Evolutionary conservation across 1,139 yeast genomes (phyloP).

Genomic region (Protomyces inundatus): DNA sequence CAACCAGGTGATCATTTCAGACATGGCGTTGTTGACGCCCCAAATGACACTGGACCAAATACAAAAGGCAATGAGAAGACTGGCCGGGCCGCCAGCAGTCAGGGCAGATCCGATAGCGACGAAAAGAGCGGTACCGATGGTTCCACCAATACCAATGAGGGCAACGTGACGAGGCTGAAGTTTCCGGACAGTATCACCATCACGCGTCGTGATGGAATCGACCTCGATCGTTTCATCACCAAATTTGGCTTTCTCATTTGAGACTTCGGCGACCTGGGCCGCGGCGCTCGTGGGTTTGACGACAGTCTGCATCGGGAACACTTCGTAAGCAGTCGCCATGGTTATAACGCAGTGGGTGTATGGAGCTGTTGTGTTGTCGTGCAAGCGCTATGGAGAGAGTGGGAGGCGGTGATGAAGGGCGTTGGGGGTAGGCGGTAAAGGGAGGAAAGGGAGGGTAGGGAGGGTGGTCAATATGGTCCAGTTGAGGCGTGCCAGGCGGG

Average conservation of each 20-base stretch:
- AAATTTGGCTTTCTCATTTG: background rate
- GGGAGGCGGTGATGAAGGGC: background rate
- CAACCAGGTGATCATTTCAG: slow-evolving; percentile 79
- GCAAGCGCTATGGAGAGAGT: background rate
- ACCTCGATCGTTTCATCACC: slow-evolving; percentile 15
- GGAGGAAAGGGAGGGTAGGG: background rate
- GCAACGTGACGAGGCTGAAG: slow-evolving; percentile 47
- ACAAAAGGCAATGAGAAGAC: slow-evolving; percentile 64
- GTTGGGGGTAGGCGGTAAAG: background rate
- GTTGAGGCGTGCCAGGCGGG: no score
- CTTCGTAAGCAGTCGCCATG: background rate
- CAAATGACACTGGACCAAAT: slow-evolving; percentile 66
- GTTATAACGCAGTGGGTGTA: background rate
- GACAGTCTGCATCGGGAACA: background rate
- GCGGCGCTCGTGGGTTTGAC: background rate
- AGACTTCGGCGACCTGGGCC: background rate
- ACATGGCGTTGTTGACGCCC: slow-evolving; percentile 67
- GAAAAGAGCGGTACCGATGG: slow-evolving; percentile 50
- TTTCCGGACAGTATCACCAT: slow-evolving; percentile 37
- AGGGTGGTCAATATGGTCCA: no score
- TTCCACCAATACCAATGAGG: slow-evolving; percentile 50
- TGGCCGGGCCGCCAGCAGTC: slow-evolving; percentile 76
- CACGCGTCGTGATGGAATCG: slow-evolving; percentile 10
- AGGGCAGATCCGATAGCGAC: slow-evolving; percentile 75
- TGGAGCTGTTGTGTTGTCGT: background rate